phyloP scores from a whole-genome alignment of 2,329 filamentous ascomycete species.

The Stachybotrys chartarum region DNA sequence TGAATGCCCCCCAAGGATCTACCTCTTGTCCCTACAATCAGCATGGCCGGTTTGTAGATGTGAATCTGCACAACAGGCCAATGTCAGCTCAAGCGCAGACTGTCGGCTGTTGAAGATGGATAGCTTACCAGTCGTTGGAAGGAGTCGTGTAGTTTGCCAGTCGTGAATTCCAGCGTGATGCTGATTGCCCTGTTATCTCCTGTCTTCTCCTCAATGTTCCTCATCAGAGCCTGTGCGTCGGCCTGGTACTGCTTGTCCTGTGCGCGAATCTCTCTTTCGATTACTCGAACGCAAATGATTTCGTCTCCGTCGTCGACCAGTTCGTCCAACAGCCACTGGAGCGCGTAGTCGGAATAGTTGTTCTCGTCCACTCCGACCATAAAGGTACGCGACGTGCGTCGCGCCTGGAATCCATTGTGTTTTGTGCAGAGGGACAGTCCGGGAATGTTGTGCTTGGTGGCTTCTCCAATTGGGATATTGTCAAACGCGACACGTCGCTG shows the following conservation, averaged over 20 bases:
- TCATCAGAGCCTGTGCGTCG: constrained; percentile 68
- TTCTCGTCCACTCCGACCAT: constrained; percentile 89
- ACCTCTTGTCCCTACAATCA: constrained; percentile 84
- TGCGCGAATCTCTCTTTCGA: constrained; percentile 73
- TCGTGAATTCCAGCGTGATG: constrained; percentile 77
- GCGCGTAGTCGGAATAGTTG: constrained; percentile 82
- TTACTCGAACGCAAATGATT: constrained; percentile 80
- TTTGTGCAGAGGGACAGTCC: constrained; percentile 79
- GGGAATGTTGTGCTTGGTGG: constrained; percentile 50
- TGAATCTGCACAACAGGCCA: constrained; percentile 56
- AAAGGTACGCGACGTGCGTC: constrained; percentile 77
- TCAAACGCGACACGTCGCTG: constrained; percentile 54
- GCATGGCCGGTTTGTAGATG: constrained; percentile 83
- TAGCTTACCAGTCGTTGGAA: constrained; percentile 76
- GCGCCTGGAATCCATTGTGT: constrained; percentile 78
- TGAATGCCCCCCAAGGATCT: constrained; percentile 80
- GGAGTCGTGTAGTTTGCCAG: constrained; percentile 83
- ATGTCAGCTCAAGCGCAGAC: constrained; percentile 4
- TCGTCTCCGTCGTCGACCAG: constrained; percentile 91
- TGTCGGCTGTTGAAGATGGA: neutral
- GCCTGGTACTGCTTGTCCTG: constrained; percentile 66
- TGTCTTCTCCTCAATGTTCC: constrained; percentile 73
- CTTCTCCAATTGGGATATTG: constrained; percentile 50
- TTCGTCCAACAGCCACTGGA: constrained; percentile 89
- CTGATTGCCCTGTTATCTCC: constrained; percentile 73